Evolutionary conservation across 208 protist species (phyloP), one percentile per base, ranked within the genome.

Genomic region (Crithidia expoeki): DNA sequence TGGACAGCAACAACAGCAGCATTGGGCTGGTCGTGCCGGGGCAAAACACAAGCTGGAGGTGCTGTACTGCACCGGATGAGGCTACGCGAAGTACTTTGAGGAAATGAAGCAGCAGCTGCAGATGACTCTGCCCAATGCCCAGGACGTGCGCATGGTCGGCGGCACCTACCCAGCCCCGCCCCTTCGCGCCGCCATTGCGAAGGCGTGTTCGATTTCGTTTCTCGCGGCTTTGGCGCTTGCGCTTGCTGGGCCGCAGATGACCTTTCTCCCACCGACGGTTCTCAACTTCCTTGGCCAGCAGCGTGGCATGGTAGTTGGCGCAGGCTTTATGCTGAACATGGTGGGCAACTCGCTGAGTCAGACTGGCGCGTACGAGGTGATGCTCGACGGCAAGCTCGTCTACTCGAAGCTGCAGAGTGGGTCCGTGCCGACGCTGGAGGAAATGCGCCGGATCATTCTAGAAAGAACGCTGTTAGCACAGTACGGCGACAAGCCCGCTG

Each of bases 71-170:
- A 89, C 79, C 32, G 86, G 86, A 47, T 92, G 86, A 89, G 86
- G 86, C 30, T 92, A 92, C 74, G 79, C 79, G 76, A 85, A 86
- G 81, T 84, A 92, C 78, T 92, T 88, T 76, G 84, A 89, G 38
- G 80, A 92, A 25, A 72, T 88, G 34, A 80, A 66, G 58, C 55
- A 75, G 33, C 53, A 85, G 51, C 58, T 92, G 56, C 55, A 72
- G 65, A 36, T 30, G 7, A 66, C 38, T 23, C 72, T 79, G 55
- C 78, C 68, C 12, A 88, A 81, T 57, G 68, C 57, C 57, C 59
- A 81, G 33, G 79, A 79, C 11, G 49, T 93, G 14, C 59, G 53
- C 30, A 83, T 90, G 61, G 62, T 75, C 10, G 79, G 80, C 0
- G 49, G 21, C 27, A 83, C 81, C 34, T 87, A 93, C 64, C 81